Base-by-base conservation (phyloP, 2,329 filamentous ascomycete genomes). In the Orbilia blumenaviensis region DNA sequence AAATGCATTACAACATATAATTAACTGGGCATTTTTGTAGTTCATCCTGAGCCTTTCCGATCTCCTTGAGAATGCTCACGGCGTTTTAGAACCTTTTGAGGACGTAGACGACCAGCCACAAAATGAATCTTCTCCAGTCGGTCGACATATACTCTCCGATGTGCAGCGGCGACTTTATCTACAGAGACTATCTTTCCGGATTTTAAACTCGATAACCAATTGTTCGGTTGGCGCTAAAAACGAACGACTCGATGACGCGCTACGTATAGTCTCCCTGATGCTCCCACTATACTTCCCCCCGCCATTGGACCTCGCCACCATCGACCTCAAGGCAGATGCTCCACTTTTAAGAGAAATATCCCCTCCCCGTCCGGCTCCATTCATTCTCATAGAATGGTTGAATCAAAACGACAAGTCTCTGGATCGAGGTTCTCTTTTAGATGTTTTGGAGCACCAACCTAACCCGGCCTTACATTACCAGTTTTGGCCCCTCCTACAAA, bases 401-500 rank as follows among this genome's bases (percentile, higher is more conserved):
- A 68, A 76, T 29, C 64, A 76, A 9, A 41, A 76, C 25, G 72
- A 76, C 41, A 41, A 54, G 14, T 36, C 61, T 14, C 38, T 54
- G 14, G 64, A 69, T n/a, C 41, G 38, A 7, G 61, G 63, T 14
- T 68, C 64, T 7, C 54, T 64, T 38, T 29, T 76, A 10, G 66
- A 76, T 25, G 64, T 76, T 5, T 48, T 64, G 14, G 62, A 76
- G 9, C 41, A 64, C 16, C 27, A 16, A 6, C 72, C 72, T 14
- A 69, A 46, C 42, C 23, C 34, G n/a, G 64, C 72, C 2, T 46
- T 76, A 16, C 72, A 76, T 41, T 69, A 76, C 25, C 46, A 76
- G 8, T 76, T 76, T 46, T 76, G 72, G 72, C 64, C 64, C 8
- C 56, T 76, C 14, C 32, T 66, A 14, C 72, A 76, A 76, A 76